phyloP scores from a whole-genome alignment of 2,329 filamentous ascomycete genomes.

The Colletotrichum sp. region DNA sequence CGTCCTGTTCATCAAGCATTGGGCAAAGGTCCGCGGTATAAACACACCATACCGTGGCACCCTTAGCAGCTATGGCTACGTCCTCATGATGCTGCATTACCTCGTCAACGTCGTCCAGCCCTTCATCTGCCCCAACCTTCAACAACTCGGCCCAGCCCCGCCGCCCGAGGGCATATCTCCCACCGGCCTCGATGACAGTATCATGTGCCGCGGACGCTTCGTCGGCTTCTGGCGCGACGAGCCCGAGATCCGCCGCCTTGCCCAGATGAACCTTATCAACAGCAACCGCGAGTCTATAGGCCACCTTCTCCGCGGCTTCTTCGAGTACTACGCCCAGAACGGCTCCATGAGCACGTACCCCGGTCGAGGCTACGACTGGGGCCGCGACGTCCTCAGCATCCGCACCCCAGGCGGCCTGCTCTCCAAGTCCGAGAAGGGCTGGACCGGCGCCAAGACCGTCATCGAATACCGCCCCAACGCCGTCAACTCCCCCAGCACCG shows the following conservation, averaged over 20 bases:
- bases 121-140: slow-evolving; percentile 85
- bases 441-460: slow-evolving; percentile 82
- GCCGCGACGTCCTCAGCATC: slow-evolving; percentile 78
- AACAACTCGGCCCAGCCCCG: slow-evolving; percentile 57
- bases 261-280: slow-evolving; percentile 63
- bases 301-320: slow-evolving; percentile 79
- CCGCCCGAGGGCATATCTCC: slow-evolving; percentile 31
- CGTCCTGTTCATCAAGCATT: slow-evolving; percentile 87
- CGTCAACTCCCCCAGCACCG: neutral
- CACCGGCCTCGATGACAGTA: slow-evolving; percentile 41
- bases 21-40: slow-evolving; percentile 85
- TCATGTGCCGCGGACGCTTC: slow-evolving; percentile 66
- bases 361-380: slow-evolving; percentile 77
- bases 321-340: slow-evolving; percentile 80
- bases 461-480: slow-evolving; percentile 20
- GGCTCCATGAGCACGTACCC: slow-evolving; percentile 56
- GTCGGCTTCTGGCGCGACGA: slow-evolving; percentile 83
- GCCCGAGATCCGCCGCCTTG: slow-evolving; percentile 67
- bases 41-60: slow-evolving; percentile 88
- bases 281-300: slow-evolving; percentile 74
- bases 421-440: slow-evolving; percentile 79
- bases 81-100: slow-evolving; percentile 91
- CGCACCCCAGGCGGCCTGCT: slow-evolving; percentile 73
- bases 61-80: slow-evolving; percentile 88
- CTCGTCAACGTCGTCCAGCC: slow-evolving; percentile 82